phyloP scores from a whole-genome alignment of 163 green algal species.

The Scenedesmus sp. region DNA sequence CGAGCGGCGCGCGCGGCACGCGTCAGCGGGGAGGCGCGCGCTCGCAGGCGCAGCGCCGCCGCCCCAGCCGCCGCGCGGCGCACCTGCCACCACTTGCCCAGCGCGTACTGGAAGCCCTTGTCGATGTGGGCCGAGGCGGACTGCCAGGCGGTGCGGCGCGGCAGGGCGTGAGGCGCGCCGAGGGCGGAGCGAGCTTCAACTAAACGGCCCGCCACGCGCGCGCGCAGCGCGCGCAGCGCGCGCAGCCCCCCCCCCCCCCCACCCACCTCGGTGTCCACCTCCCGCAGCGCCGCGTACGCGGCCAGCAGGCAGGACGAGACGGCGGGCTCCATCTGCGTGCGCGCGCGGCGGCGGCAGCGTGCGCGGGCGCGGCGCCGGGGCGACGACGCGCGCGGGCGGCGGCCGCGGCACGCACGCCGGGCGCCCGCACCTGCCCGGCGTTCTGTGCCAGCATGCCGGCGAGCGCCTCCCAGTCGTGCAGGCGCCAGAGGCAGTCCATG shows the following conservation, averaged over 20 bases:
- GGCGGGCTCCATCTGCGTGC: slow-evolving; percentile 75
- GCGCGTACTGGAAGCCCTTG: slow-evolving; percentile 64
- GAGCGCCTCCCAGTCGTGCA: slow-evolving; percentile 81
- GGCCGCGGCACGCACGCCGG: not conserved
- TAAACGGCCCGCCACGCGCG: no score
- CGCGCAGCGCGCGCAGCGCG: no score
- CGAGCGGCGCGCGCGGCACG: slow-evolving; percentile 77
- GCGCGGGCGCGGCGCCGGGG: not conserved
- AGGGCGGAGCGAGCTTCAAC: no score
- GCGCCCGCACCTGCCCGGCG: slow-evolving; percentile 14
- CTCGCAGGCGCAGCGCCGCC: not conserved
- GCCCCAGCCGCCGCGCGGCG: slow-evolving; percentile 75
- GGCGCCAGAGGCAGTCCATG: slow-evolving; percentile 85
- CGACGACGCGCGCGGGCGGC: not conserved
- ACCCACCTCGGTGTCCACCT: slow-evolving; percentile 68
- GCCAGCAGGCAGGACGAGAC: slow-evolving; percentile 68
- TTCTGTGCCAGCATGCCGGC: slow-evolving; percentile 51
- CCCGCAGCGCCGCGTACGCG: slow-evolving; percentile 80
- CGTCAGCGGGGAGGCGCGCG: no score
- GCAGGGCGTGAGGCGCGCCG: no score
- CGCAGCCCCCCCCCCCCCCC: no score
- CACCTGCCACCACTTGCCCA: slow-evolving; percentile 87
- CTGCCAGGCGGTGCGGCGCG: no score
- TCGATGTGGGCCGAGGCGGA: slow-evolving; percentile 62
- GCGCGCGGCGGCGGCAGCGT: no score